Evolutionary conservation across 2,329 filamentous ascomycete genomes (phyloP).

Genomic region (Chrysoporthe puriensis): DNA sequence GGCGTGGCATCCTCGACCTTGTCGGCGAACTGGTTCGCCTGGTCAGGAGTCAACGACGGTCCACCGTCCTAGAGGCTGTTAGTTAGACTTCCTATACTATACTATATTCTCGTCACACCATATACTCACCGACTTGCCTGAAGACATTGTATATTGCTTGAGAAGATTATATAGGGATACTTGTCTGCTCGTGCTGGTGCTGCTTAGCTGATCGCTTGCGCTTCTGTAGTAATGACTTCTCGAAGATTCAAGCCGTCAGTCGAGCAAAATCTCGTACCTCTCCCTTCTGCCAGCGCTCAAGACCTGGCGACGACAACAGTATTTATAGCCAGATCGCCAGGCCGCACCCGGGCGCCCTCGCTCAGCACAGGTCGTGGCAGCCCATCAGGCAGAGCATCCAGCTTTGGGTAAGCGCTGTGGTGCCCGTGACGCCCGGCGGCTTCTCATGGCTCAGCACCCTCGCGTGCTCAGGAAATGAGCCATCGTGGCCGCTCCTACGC

Average conservation of each 20-base stretch:
- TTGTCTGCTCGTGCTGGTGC: too few species aligned
- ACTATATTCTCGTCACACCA: background rate
- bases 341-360: background rate
- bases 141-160: background rate
- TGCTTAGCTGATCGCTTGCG: background rate
- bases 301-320: background rate
- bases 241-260: background rate
- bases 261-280: background rate
- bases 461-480: background rate
- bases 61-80: background rate
- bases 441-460: background rate
- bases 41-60: background rate
- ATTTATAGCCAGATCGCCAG: background rate
- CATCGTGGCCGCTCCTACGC: background rate
- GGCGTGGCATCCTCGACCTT: slow-evolving; percentile 2
- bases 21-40: slow-evolving; percentile 1
- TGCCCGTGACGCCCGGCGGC: background rate
- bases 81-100: background rate
- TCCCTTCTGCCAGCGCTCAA: background rate
- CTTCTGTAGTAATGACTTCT: background rate
- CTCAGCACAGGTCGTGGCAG: background rate
- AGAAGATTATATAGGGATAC: too few species aligned
- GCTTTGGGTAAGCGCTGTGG: background rate
- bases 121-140: background rate
- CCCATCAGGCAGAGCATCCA: background rate